These are phyloP conservation scores for Lentinula edodes DNA, from an alignment of 768 basidiomycete genomes.

Conservation along the genomic window DNA sequence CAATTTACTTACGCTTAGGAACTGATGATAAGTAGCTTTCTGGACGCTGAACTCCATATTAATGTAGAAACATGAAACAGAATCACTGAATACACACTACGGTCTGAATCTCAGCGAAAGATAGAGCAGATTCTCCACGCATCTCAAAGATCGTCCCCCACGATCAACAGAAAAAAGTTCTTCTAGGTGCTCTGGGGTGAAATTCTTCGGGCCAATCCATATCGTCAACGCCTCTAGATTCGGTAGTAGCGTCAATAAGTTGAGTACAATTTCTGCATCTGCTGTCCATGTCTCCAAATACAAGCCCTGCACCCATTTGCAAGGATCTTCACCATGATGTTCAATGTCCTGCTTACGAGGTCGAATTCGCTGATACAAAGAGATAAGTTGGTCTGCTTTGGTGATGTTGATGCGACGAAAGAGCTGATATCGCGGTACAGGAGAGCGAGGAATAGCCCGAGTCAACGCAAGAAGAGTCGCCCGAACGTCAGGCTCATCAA, in stretches of 20 bases:
- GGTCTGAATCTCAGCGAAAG: constrained; percentile 76
- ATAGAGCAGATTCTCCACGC: constrained; percentile 34
- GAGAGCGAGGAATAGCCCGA: constrained; percentile 55
- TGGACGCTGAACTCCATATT: constrained; percentile 42
- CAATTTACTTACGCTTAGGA: constrained; percentile 51
- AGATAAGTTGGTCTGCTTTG: constrained; percentile 44
- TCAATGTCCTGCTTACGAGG: constrained; percentile 5
- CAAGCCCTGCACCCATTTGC: constrained; percentile 42
- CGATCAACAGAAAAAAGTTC: constrained; percentile 40
- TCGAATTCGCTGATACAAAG: constrained; percentile 53
- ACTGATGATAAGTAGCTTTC: constrained; percentile 75
- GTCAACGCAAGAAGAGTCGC: constrained; percentile 48
- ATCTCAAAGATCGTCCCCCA: constrained; percentile 27
- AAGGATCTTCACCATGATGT: constrained; percentile 13
- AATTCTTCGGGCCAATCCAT: constrained; percentile 70
- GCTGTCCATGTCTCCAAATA: constrained; percentile 59
- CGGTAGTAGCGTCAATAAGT: constrained; percentile 56
- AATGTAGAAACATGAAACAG: background rate
- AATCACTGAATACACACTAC: constrained; percentile 52
- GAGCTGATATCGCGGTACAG: constrained; percentile 51
- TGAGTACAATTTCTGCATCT: constrained; percentile 72
- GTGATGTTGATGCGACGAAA: constrained; percentile 54
- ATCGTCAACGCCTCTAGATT: constrained; percentile 46
- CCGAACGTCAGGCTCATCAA: background rate
- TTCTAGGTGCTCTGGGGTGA: constrained; percentile 77